Evolutionary conservation across 1,284 basidiomycete genomes (phyloP), one percentile per base, ranked within the genome.

Genomic region (Irpex sp.): DNA sequence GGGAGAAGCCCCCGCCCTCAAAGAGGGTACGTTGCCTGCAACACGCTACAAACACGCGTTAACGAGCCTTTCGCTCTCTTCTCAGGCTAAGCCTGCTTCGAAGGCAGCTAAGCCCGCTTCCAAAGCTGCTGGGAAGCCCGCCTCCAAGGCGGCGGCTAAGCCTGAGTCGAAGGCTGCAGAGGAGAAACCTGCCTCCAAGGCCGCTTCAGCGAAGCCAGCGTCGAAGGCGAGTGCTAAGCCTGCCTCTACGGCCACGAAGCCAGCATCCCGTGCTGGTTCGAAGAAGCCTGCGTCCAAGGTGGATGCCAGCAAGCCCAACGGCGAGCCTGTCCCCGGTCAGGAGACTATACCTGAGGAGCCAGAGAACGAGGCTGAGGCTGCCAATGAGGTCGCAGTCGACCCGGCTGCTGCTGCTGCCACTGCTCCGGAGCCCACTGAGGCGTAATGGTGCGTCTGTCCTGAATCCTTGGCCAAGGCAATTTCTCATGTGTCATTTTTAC

Each of bases 311-410:
- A 72, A 71, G 60, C 69, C 71, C 55, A 72, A 73, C 53, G 68
- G 66, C 19, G 64, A 67, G 19, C 63, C 69, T 13, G 68, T 64
- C 36, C 54, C 68, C 19, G 69, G 59, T 1, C 71, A 68, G 8
- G 74, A 74, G 63, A 73, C 73, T 7, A 77, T 77, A 57, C 70
- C 70, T 43, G 76, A 77, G 63, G 76, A 77, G 57, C 71, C 74
- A 3, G 75, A 75, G 63, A 74, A 67, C 3, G 75, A 76, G 67
- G 74, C 68, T 31, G 75, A 70, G 36, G 73, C 74, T 17, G 71
- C 69, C 37, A 65, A 64, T 15, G 68, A 61, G 37, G 68, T 65
- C 13, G 53, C 53, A 35, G 65, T 68, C 19, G 63, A 66, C 19
- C 58, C 63, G n/a, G 49, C 61, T 4, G 59, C 61, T 57, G 67